phyloP scores from a whole-genome alignment of 106 monocot genomes.

The Gastrodia elata region DNA sequence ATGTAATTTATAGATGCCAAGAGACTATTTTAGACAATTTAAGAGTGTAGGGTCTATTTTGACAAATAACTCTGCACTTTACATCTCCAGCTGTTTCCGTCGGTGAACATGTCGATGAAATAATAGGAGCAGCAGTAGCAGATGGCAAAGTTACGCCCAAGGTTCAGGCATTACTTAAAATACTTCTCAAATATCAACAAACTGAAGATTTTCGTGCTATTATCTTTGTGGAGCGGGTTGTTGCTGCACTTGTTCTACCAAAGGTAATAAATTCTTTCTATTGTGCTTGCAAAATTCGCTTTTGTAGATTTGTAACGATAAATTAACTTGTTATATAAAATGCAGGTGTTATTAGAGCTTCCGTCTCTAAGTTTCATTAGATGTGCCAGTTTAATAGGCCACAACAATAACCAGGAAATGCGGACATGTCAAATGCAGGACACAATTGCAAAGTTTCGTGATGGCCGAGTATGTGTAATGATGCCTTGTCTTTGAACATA shows the following conservation, averaged over 20 bases:
- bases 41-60: too few relatives aligned
- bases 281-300: neutral
- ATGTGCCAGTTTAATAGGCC: constrained; percentile 96
- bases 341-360: constrained; percentile 82
- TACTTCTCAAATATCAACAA: constrained; percentile 84
- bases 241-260: constrained; percentile 93
- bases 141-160: constrained; percentile 99
- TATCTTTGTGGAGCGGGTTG: constrained; percentile 96
- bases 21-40: too few relatives aligned
- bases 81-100: constrained; percentile 61
- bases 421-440: constrained; percentile 91
- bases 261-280: constrained; percentile 32
- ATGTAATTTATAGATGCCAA: too few relatives aligned
- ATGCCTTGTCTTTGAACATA: neutral
- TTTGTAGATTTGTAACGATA: neutral
- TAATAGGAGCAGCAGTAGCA: constrained; percentile 95
- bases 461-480: constrained; percentile 71
- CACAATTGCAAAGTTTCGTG: constrained; percentile 94
- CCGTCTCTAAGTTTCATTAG: constrained; percentile 86
- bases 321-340: neutral
- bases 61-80: neutral
- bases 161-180: constrained; percentile 94
- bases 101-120: constrained; percentile 91
- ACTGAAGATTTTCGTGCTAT: constrained; percentile 97
- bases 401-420: constrained; percentile 99